Base-by-base conservation (phyloP, 2,329 filamentous ascomycete species). In the Aspergillus sp. region DNA sequence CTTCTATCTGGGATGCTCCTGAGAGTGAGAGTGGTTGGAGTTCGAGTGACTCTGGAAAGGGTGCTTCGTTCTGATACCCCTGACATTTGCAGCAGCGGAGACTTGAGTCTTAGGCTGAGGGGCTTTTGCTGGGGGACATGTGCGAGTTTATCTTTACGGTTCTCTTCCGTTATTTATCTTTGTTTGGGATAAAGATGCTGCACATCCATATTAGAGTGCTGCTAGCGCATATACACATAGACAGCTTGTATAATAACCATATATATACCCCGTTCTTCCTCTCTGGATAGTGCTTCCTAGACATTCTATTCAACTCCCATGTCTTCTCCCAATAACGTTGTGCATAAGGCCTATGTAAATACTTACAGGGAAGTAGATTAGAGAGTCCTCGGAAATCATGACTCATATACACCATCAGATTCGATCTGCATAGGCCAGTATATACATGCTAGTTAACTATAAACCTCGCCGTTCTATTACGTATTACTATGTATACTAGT, bases 1-100 rank as follows among this genome's bases (percentile, higher is more conserved):
- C n/a, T 31, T 46, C 44, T 9, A 17, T 51, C 11, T 76, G 70
- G 68, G 70, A 68, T 65, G 72, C 70, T 1, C 72, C 71, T 56
- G 73, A 75, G 56, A 74, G 71, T 55, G 73, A 75, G 52, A 67
- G 62, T 31, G 73, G 71, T 4, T 76, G 73, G 73, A 66, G 63
- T 44, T 70, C 66, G 2, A 71, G 68, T 57, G 69, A 57, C 5
- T 49, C 52, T 43, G 63, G 60, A 12, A 48, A 51, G 44, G 55
- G 50, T 40, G 35, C 25, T 12, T 40, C 23, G 37, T n/a, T 15
- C 23, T 12, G 39, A 37, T 37, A 37, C 6, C 35, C 35, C 35
- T 37, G 15, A 4, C 12, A 43, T 17, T 8, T 43, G 40, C 15
- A 21, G 21, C 11, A 15, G 7, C 6, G 8, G 21, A 45, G 21